Evolutionary conservation across 2,329 filamentous ascomycete species (phyloP).

Genomic region (Trichoderma arundinaceum): DNA sequence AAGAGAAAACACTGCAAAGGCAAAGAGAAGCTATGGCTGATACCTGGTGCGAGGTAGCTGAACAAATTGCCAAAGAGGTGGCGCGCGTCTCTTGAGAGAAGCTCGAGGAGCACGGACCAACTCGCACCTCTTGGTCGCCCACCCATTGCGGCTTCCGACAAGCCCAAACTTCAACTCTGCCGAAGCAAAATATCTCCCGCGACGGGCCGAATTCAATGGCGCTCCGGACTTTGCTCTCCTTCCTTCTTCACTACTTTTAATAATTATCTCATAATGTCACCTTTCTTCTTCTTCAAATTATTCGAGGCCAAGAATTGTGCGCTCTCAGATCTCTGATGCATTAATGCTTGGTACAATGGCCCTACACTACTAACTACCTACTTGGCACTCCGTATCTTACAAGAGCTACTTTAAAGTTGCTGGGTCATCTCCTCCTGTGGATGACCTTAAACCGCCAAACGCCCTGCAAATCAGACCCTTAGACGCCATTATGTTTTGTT

Average conservation of each 20-base stretch:
- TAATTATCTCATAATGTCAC: neutral
- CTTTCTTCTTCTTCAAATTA: neutral
- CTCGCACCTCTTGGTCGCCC: neutral
- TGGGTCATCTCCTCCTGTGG: slow-evolving; percentile 1
- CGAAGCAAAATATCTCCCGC: neutral
- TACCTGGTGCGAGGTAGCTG: neutral
- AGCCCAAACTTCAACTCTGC: slow-evolving; percentile 6
- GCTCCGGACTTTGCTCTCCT: neutral
- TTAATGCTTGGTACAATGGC: slow-evolving; percentile 19
- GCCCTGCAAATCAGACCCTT: slow-evolving; percentile 29
- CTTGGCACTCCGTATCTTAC: slow-evolving; percentile 17
- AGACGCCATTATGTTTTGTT: slow-evolving; percentile 18
- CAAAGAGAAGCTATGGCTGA: neutral
- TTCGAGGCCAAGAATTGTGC: neutral
- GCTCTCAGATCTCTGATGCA: slow-evolving; percentile 4
- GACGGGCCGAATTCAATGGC: neutral
- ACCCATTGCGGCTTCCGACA: slow-evolving; percentile 11
- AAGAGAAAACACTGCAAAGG: slow-evolving; percentile 10
- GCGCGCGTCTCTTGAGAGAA: slow-evolving; percentile 30
- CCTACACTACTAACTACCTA: neutral
- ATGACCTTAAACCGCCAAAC: slow-evolving; percentile 30
- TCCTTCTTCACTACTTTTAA: neutral
- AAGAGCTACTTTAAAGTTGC: slow-evolving; percentile 1
- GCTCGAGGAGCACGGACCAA: slow-evolving; percentile 32
- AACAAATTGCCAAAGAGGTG: slow-evolving; percentile 18